Evolutionary conservation across 2,329 filamentous ascomycete species (phyloP).

Genomic region (Periconia digitata): DNA sequence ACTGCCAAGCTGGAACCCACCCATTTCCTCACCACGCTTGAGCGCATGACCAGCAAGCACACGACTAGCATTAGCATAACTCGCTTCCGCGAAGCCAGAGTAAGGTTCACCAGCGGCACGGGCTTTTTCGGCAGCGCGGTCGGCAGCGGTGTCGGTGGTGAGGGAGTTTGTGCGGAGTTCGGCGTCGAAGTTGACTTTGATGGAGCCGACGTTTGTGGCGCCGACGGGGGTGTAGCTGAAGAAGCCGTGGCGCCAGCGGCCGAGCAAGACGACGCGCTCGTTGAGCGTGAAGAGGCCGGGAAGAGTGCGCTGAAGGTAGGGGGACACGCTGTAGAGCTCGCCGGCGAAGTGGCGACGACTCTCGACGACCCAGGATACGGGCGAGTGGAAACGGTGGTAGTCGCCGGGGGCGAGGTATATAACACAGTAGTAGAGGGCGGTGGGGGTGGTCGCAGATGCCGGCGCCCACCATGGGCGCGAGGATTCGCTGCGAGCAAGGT

Average conservation of each 20-base stretch:
- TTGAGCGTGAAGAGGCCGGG: slow-evolving; percentile 96
- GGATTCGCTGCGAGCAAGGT: slow-evolving; percentile 70
- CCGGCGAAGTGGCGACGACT: slow-evolving; percentile 95
- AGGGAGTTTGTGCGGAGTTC: slow-evolving; percentile 92
- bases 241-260: slow-evolving; percentile 95
- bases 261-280: slow-evolving; percentile 89
- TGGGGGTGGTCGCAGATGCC: slow-evolving; percentile 48
- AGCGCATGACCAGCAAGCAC: slow-evolving; percentile 83
- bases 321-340: slow-evolving; percentile 91
- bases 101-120: slow-evolving; percentile 76
- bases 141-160: slow-evolving; percentile 88
- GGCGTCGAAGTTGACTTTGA: slow-evolving; percentile 94
- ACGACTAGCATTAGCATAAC: slow-evolving; percentile 75
- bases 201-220: slow-evolving; percentile 95
- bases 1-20: slow-evolving; percentile 92
- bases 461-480: slow-evolving; percentile 57
- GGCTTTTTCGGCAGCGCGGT: slow-evolving; percentile 80
- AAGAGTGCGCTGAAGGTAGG: slow-evolving; percentile 88
- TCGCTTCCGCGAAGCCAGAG: slow-evolving; percentile 89
- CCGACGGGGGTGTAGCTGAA: slow-evolving; percentile 95
- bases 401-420: slow-evolving; percentile 96
- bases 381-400: slow-evolving; percentile 98
- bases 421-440: slow-evolving; percentile 87
- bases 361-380: slow-evolving; percentile 92
- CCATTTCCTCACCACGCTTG: slow-evolving; percentile 92